Base-by-base conservation (phyloP, 345 rosid genomes). In the Hypericum perforatum region DNA sequence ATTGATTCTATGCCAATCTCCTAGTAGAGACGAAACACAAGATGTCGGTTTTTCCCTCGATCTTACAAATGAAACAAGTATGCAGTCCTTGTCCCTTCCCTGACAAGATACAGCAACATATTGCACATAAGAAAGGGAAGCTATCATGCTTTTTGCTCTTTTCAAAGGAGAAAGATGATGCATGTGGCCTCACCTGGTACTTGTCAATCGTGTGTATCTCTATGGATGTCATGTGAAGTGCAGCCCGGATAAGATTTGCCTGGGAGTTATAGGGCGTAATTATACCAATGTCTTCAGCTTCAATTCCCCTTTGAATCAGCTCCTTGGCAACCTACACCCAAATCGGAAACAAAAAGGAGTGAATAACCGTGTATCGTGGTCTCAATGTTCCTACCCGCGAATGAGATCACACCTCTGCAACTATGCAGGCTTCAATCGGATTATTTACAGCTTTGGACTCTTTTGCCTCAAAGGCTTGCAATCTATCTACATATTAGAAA, bases 61-160 rank as follows among this genome's bases (percentile, higher is more conserved):
- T 66, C 92, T 75, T 45, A 82, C 98, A 59, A 91, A 91, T 1
- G 98, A 91, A 10, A 85, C 76, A 60, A 90, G 22, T 75, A 91
- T 78, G 77, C 98, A 87, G 61, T 85, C 98, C 62, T 87, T 91
- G 65, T 91, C 98, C 65, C 98, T 74, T 68, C 98, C 98, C 98
- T 85, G 74, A 13, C 16, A 10, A 5, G 37, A 41, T 2, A 39
- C 22, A 36, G 16, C 46, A 5, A 29, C 67, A 39, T n/a, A 38
- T 9, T 22, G 39, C 10, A 6, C 47, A 41, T 39, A 29, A 29
- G 11, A 38, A 37, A 5, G 36, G 40, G 38, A 42, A 53, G 13
- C 12, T n/a, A 44, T 44, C 14, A 3, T 44, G 7, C 48, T 7
- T 6, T 8, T 44, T 9, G 48, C 14, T n/a, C 48, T 6, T 12